phyloP scores from a whole-genome alignment of 108 stramenopile species.

The Discostella stelligeroides region DNA sequence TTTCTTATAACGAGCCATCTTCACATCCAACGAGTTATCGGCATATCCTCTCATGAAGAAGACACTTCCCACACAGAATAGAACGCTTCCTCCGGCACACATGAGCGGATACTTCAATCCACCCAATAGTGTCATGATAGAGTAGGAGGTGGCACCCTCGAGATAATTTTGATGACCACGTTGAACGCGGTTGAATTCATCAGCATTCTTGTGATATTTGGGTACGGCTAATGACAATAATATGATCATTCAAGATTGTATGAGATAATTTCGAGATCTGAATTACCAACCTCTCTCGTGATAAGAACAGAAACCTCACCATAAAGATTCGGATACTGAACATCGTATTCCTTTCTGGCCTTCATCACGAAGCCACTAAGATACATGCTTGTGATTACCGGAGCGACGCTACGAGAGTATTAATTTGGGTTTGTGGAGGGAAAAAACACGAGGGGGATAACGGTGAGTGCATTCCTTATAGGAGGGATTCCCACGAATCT shows the following conservation, averaged over 20 bases:
- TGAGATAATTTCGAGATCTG: no score
- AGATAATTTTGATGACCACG: conserved; percentile 82
- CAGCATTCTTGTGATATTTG: conserved; percentile 78
- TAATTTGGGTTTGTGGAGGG: not conserved
- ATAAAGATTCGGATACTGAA: conserved; percentile 86
- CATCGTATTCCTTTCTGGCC: conserved; percentile 63
- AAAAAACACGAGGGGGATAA: not conserved
- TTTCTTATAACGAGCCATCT: conserved; percentile 71
- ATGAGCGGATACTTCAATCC: conserved; percentile 78
- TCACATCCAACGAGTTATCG: conserved; percentile 69
- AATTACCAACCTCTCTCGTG: no score
- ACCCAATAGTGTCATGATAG: conserved; percentile 66
- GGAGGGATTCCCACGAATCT: no score
- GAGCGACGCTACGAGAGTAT: conserved; percentile 50
- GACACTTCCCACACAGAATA: conserved; percentile 55
- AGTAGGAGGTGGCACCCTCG: conserved; percentile 53
- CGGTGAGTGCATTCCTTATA: no score
- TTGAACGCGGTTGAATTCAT: conserved; percentile 90
- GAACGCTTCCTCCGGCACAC: conserved; percentile 42
- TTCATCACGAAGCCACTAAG: conserved; percentile 66
- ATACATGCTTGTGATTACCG: conserved; percentile 42
- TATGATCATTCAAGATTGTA: no score
- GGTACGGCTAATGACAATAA: conserved; percentile 35
- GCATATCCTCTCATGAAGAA: conserved; percentile 71
- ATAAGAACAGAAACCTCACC: no score